Base-by-base conservation (phyloP, 768 basidiomycete genomes). In the Jaapia argillacea region DNA sequence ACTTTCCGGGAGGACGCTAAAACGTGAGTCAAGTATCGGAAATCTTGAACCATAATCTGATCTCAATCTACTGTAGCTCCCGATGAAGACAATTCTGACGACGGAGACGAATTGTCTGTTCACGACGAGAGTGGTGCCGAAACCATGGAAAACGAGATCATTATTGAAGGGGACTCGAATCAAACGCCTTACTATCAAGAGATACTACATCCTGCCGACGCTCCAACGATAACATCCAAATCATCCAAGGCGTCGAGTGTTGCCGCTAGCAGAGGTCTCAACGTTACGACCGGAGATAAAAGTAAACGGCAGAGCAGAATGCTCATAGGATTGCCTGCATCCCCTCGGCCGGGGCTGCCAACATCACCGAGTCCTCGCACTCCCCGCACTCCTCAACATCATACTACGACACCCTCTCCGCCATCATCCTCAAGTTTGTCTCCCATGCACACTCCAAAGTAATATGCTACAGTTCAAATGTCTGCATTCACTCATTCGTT, bases 81-180 rank as follows among this genome's bases (percentile, higher is more conserved):
- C 51, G 42, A 48, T 46, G 42, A 85, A 48, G 66, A 62, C 2
- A 77, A 71, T 40, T 85, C 81, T 4, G 74, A 76, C 41, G 85
- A 85, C 41, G 76, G 73, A 27, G 88, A 88, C 41, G 77, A 79
- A 43, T 59, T 71, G 44, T 83, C 81, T 3, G 55, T 76, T 20
- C 73, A 77, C 33, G 84, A 85, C 41, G 85, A 84, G 46, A 87
- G 84, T 53, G 83, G 79, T 23, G 74, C 80, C 27, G 86, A 88
- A 51, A 75, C 75, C 14, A 76, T 76, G 20, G 84, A 80, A 48
- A 70, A 70, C 28, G 77, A 79, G 38, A 62, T 58, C 16, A 70
- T 69, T 31, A 56, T 63, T 21, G 74, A 76, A 44, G 65, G 70
- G 35, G 64, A 63, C 35, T 69, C 68, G 31, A 70, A 67, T 45